A percentile compares a stretch with the other conserved stretches of the same genome.
Conservation (phyloP, 2,329 filamentous ascomycete genomes). For the Ilyonectria robusta region DNA sequence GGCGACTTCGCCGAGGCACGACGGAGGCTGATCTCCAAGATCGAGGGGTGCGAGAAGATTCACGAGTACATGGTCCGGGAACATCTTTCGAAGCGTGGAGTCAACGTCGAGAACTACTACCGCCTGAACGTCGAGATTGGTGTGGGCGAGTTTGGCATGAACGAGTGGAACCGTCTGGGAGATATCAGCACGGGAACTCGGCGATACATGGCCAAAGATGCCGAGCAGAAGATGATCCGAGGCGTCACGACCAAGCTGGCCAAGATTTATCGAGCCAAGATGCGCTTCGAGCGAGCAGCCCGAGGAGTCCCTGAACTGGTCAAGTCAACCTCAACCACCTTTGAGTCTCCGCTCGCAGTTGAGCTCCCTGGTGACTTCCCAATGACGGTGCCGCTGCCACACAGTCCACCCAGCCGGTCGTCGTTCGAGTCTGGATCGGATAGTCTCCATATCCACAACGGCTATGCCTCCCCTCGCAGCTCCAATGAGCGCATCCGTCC, state of each 20-base stretch:
- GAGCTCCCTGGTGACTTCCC: constrained; percentile 73
- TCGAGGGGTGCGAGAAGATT: constrained; percentile 93
- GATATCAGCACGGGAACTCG: constrained; percentile 95
- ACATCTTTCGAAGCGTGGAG: constrained; percentile 80
- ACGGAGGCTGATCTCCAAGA: constrained; percentile 87
- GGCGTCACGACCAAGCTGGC: constrained; percentile 85
- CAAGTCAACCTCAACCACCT: constrained; percentile 59
- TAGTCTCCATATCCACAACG: constrained; percentile 58
- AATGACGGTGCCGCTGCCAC: constrained; percentile 54
- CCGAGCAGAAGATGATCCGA: constrained; percentile 83
- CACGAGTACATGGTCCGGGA: constrained; percentile 89
- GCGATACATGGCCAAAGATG: constrained; percentile 81
- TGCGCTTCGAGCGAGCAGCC: constrained; percentile 70
- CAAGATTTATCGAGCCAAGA: constrained; percentile 84
- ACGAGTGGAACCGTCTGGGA: constrained; percentile 94
- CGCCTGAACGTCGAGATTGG: constrained; percentile 97
- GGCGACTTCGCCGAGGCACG: constrained; percentile 94
- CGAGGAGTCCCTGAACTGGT: constrained; percentile 60
- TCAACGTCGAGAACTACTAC: constrained; percentile 93
- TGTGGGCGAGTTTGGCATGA: constrained; percentile 98
- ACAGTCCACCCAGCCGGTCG: constrained; percentile 59
- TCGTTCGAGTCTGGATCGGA: constrained; percentile 72
- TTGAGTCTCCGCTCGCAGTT: constrained; percentile 64
- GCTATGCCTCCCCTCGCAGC: constrained; percentile 62
- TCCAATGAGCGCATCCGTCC: constrained; percentile 63